Base-by-base conservation (phyloP, 139 green algal species). In the Ettlia oleoabundans region DNA sequence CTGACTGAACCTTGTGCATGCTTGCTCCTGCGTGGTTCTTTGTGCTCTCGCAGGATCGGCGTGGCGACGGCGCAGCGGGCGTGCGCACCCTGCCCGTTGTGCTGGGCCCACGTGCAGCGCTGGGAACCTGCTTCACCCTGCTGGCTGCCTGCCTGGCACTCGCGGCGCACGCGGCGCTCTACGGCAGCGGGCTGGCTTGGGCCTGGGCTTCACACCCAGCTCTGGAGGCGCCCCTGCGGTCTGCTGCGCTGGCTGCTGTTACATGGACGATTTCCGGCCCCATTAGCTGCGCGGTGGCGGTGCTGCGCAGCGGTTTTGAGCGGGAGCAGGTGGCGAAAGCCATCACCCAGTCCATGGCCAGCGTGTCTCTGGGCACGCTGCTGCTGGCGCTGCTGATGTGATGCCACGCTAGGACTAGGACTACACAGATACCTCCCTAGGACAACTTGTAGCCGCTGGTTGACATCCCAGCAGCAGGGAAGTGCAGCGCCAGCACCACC, bases 21-120 rank as follows among this genome's bases (percentile, higher is more conserved):
- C n/a, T n/a, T n/a, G n/a, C n/a, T n/a, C n/a, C n/a, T n/a, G n/a
- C n/a, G n/a, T 86, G 92, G 0, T 87, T 92, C 70, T 86, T 92
- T 1, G 47, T 95, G 10, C 93, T 92, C 90, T 89, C n/a, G 94
- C 83, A 69, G 91, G 28, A 88, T 82, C n/a, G 92, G 92, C 55
- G 53, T 67, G 92, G 92, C 30, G 92, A 95, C 81, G 26, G 53
- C 10, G 80, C 67, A 0, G 81, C 78, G 0, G 84, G 88, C 32
- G 76, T 95, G 1, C 62, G 55, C 43, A 95, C 92, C 1, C 78
- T 95, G 2, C 87, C 91, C 0, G 92, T 94, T 8, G 58, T 89
- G 21, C 52, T 92, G 1, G 90, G 74, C 37, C 55, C 55, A 2
- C 74, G 38, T 10, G 74, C 35, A 28, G 55, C 74, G 28, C 55